Evolutionary conservation across 1,284 basidiomycete species (phyloP), one percentile per base, ranked within the genome.

Genomic region (Neolentinus lepideus): DNA sequence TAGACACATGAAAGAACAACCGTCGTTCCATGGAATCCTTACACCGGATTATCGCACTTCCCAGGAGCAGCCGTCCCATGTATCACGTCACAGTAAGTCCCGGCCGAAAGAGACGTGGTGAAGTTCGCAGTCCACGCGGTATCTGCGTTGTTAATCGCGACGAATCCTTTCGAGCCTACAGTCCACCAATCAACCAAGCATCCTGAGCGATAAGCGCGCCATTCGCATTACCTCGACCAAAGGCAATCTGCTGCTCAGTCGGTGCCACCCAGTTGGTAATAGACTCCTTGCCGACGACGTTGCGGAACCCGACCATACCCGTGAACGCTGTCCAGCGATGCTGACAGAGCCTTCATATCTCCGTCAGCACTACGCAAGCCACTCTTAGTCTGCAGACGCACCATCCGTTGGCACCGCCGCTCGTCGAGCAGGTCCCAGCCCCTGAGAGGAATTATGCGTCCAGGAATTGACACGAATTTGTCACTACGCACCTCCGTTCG

Each of bases 251-350:
- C 48, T 51, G 24, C 27, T 22, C 29, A 21, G 24, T 29, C 26
- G 45, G 31, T 10, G 54, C 58, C 19, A 50, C 35, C 50, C 68
- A 69, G 57, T 70, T 64, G 14, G 59, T 64, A 19, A 73, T 53
- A 6, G 62, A 35, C 26, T 55, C 61, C 38, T 55, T 62, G 26
- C 62, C 69, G 31, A 69, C 69, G 24, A 57, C 62, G 61, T 71
- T 71, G 58, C 62, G 70, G 63, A 74, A 72, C 10, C 67, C 67
- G 45, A 69, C 65, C 66, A 73, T 69, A 1, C 69, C 68, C n/a
- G 67, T 58, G 52, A 73, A 62, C 1, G 67, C 64, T 24, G 61
- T 57, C 69, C 67, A 70, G 25, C 71, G 68, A 60, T 72, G 71
- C 53, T 72, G 67, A 54, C 68, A 69, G 16, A 66, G 57, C 66